Conservation (phyloP, 192 early-diverging fungal genomes). For the Backusella morwellensis region DNA sequence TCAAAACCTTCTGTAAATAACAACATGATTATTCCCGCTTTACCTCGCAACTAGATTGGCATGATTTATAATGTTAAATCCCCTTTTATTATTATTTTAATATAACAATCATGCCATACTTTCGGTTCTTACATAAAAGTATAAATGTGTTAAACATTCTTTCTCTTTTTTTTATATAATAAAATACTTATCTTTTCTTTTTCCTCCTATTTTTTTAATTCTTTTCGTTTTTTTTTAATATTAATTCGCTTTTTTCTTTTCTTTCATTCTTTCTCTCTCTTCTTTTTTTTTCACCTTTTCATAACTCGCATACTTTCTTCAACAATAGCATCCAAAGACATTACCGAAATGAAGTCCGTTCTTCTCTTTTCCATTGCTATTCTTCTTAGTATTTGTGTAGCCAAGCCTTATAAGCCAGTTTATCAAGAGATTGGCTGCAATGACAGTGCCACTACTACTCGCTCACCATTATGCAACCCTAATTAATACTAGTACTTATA, state of each 20-base stretch:
- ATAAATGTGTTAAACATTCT: not conserved
- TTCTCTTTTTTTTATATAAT: not conserved
- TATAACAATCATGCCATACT: conserved; percentile 3
- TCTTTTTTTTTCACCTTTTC: not conserved
- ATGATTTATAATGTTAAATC: not conserved
- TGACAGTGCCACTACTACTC: conserved; percentile 2
- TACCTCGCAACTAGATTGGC: conserved; percentile 11
- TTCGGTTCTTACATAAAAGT: conserved; percentile 5
- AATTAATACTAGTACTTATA: not conserved
- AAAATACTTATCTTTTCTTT: not conserved
- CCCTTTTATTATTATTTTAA: not conserved
- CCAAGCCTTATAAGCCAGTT: not conserved
- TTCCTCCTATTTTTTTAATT: not conserved
- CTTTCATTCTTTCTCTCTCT: not conserved
- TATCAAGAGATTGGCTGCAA: conserved; percentile 1
- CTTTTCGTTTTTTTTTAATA: not conserved
- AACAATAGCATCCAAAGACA: not conserved
- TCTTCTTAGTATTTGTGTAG: not conserved
- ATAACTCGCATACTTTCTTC: not conserved
- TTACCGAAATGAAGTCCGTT: not conserved
- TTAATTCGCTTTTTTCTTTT: not conserved
- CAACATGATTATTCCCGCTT: conserved; percentile 19
- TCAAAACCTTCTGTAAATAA: conserved; percentile 19
- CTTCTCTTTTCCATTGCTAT: not conserved
- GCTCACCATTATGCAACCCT: conserved; percentile 4